Evolutionary conservation across 2,329 filamentous ascomycete species (phyloP).

Genomic region (Tympanopsis confertula): DNA sequence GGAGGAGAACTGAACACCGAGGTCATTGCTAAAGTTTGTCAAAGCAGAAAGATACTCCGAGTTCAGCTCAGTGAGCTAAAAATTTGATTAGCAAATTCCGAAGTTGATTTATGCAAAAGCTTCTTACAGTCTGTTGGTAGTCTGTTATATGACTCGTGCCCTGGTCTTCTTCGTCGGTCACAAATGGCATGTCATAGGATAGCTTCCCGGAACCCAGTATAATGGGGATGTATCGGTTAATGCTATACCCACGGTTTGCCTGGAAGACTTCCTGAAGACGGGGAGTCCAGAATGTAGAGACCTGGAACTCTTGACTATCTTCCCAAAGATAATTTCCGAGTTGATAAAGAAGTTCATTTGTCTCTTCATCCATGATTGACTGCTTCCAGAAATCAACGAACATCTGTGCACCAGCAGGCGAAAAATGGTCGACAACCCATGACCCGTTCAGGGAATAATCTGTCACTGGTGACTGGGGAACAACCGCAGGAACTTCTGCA

Average conservation of each 20-base stretch:
- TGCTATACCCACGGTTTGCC: slow-evolving; percentile 16
- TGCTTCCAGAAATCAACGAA: slow-evolving; percentile 24
- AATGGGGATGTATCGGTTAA: slow-evolving; percentile 19
- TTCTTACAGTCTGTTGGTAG: slow-evolving; percentile 6
- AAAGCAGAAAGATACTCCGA: slow-evolving; percentile 17
- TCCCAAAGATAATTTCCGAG: slow-evolving; percentile 23
- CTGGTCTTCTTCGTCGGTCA: slow-evolving; percentile 5
- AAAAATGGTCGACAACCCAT: slow-evolving; percentile 19
- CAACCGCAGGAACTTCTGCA: background rate
- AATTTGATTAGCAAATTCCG: no score
- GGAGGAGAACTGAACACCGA: slow-evolving; percentile 21
- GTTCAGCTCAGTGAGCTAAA: slow-evolving; percentile 12
- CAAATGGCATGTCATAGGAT: no score
- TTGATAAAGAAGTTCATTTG: slow-evolving; percentile 13
- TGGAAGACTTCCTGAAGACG: slow-evolving; percentile 15
- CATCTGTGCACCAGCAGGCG: slow-evolving; percentile 17
- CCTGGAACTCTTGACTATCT: slow-evolving; percentile 19
- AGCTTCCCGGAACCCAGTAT: no score
- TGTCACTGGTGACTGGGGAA: slow-evolving; percentile 3
- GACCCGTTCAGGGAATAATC: slow-evolving; percentile 10
- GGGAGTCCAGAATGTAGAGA: slow-evolving; percentile 22
- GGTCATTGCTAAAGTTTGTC: slow-evolving; percentile 15
- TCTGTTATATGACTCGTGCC: slow-evolving; percentile 5
- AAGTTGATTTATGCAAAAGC: no score
- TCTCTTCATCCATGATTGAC: slow-evolving; percentile 15